Evolutionary conservation across 495 filamentous ascomycete species (phyloP), one percentile per base, ranked within the genome.

Genomic region (Daldinia vernicosa): DNA sequence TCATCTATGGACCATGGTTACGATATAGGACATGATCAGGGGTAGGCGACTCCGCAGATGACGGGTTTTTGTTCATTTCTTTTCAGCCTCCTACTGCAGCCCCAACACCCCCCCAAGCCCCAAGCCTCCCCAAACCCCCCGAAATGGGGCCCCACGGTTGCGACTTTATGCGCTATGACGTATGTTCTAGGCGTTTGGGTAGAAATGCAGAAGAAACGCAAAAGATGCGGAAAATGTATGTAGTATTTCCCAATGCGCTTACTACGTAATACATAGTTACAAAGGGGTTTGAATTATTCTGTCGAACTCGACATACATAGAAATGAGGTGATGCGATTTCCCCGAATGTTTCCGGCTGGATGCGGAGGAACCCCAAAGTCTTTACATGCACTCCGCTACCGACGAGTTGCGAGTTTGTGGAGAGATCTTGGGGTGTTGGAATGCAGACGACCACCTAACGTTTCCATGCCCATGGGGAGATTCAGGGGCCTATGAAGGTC

Each of bases 151-250:
- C 60, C 67, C 61, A 61, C 47, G 37, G 50, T 27, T 70, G 12
- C 28, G 37, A 55, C 50, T 35, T 17, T 5, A 57, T 71, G 63
- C 59, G 32, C 5, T 28, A 71, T 71, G 69, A 71, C 63, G 69
- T 71, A 53, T 9, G 33, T 24, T 37, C 33, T 57, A 3, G 12
- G 11, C 54, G 19, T 35, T 72, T 50, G 60, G 64, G 64, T 67
- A 60, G 59, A 55, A 55, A 67, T 67, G 59, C 54, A 58, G 53
- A 9, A 17, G 40, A 47, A 47, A 47, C 22, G 40, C 17, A 17
- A 51, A 47, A 60, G 59, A 67, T 72, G 59, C 47, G 58, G 58
- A 17, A 53, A 59, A 67, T 71, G 63, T 45, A 67, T 71, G 63
- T 45, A 66, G 45, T 14, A 71, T 32, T 26, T 63, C 30, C 30